phyloP scores from a whole-genome alignment of 768 basidiomycete genomes.

The Tephrocybe rancida region DNA sequence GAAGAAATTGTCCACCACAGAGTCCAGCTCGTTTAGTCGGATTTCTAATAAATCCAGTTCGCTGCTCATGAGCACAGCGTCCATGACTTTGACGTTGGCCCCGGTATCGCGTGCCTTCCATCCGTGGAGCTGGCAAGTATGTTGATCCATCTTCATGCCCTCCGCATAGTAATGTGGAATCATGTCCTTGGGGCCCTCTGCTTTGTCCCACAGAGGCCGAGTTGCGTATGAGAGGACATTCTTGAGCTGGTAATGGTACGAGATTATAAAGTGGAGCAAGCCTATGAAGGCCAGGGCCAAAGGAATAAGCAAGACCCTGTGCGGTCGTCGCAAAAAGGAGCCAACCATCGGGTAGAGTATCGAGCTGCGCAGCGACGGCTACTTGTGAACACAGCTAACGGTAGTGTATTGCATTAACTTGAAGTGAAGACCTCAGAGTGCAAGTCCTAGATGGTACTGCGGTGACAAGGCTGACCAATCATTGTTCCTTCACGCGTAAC shows the following conservation, averaged over 20 bases:
- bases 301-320: constrained; percentile 33
- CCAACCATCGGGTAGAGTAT: constrained; percentile 19
- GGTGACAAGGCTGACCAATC: neutral
- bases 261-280: constrained; percentile 36
- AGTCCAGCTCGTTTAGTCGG: constrained; percentile 59
- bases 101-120: constrained; percentile 42
- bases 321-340: constrained; percentile 27
- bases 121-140: constrained; percentile 55
- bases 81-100: constrained; percentile 46
- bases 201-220: constrained; percentile 60
- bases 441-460: too few relatives aligned
- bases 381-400: too few relatives aligned
- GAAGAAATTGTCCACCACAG: constrained; percentile 59
- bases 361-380: too few relatives aligned
- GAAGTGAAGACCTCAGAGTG: too few relatives aligned
- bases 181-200: constrained; percentile 45
- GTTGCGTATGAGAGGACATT: constrained; percentile 59
- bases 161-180: constrained; percentile 61
- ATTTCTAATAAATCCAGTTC: constrained; percentile 68
- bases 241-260: constrained; percentile 51
- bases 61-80: constrained; percentile 63
- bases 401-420: too few relatives aligned
- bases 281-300: constrained; percentile 29
- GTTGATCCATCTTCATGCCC: constrained; percentile 42
- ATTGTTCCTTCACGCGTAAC: too few relatives aligned